Evolutionary conservation across 2,329 filamentous ascomycete species (phyloP), one percentile per base, ranked within the genome.

Genomic region (Metarhizium humberi): DNA sequence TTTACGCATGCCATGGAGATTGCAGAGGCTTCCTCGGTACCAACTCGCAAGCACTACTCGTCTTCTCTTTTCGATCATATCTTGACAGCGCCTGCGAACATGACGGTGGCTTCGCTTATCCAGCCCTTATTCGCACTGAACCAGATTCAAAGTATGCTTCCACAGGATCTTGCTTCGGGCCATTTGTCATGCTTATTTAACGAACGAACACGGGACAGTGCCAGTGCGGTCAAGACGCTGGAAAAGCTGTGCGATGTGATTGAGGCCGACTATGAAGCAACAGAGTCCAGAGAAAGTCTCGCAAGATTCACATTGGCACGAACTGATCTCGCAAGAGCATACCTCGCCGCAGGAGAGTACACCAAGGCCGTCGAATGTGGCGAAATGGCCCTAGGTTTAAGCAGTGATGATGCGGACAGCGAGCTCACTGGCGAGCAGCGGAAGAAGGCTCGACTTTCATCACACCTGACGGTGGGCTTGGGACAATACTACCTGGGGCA

Each of bases 1-100:
- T 96, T 96, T 66, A 92, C 89, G 1, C 94, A 99, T 67, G 92
- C 94, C 0, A 94, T 96, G 74, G 92, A 95, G 59, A 92, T 99
- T 51, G 85, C 90, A 0, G 88, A 90, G 58, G 86, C 90, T 0
- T 87, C 88, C 0, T 85, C 87, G 0, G 69, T 85, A 2, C 75
- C 90, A 4, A 84, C 86, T 0, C 88, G 91, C 66, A 82, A 86
- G 34, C 88, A 92, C 67, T 97, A 92, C 66, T 80, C 90, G 0
- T 75, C 87, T 0, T 88, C 90, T 1, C 78, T 88, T 50, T 97
- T 99, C 67, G 92, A 99, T 63, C 78, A 90, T 60, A 76, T 96
- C 6, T 69, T 90, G 14, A 76, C 80, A 2, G 79, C 80, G 2
- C 73, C 82, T 1, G 56, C 76, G 38, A 75, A 65, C 60, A 65